Base-by-base conservation (phyloP, 331 rosid species). In the Malus hybrid region DNA sequence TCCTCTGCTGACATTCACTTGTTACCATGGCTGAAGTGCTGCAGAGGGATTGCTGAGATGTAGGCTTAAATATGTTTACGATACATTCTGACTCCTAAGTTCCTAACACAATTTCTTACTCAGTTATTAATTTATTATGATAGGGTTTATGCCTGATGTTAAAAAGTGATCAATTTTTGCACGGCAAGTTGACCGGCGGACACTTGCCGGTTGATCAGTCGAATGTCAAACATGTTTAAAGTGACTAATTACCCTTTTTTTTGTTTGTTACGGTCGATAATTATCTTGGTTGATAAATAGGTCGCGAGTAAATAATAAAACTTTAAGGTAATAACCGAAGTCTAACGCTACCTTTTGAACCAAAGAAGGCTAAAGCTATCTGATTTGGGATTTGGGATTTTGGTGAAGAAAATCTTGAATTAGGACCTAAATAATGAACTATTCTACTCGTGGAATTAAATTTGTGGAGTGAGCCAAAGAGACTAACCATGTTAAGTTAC, bases 41-140 rank as follows among this genome's bases (percentile, higher is more conserved):
- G 65, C 56, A 62, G 44, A 71, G 71, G 84, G 77, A 61, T 69
- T 69, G 42, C 72, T 53, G 20, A 75, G 63, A 19, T 57, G 68
- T 56, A 44, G 56, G 64, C 55, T 56, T 73, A 58, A 42, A 57
- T 15, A 19, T 61, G 20, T 42, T 44, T 18, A 5, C 7, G 4
- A 8, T 24, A 28, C 30, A 6, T 10, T 62, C 20, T 62, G 14
- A 42, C 29, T n/a, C n/a, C 63, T 18, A 19, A 55, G 46, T 42
- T 42, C 46, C 46, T 42, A 42, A 42, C n/a, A 15, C 55, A 50
- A 14, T 50, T 2, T 15, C 55, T 50, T 16, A 16, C 55, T 15
- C 55, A 0, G 55, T 52, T 10, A 42, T 42, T 42, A 52, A 52
- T 52, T 52, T 52, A 6, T 52, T 6, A 16, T 16, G 57, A 6